These are phyloP conservation scores for Microsporum canis DNA, from an alignment of 2,329 filamentous ascomycete genomes.

Conservation along the genomic window DNA sequence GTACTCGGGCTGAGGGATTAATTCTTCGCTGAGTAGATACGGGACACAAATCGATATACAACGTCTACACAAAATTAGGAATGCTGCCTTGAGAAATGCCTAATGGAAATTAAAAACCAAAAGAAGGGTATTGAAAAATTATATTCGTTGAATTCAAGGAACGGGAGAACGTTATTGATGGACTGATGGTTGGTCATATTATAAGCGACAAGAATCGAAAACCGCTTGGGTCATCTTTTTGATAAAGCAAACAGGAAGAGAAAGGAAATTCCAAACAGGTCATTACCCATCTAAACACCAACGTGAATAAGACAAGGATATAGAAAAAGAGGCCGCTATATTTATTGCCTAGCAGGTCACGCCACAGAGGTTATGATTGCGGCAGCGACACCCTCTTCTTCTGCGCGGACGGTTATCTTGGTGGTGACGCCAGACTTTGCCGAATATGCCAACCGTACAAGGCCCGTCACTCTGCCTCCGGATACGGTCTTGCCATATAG, in stretches of 20 bases:
- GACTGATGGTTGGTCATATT: background rate
- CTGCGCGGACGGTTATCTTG: constrained; percentile 83
- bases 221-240: constrained; percentile 2
- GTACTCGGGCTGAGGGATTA: background rate
- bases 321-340: background rate
- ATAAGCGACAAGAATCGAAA: constrained; percentile 1
- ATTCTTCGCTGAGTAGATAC: background rate
- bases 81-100: background rate
- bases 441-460: constrained; percentile 86
- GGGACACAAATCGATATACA: background rate
- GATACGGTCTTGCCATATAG: constrained; percentile 89
- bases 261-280: background rate
- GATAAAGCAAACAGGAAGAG: background rate
- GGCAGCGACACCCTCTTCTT: constrained; percentile 82
- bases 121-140: background rate
- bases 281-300: constrained; percentile 5
- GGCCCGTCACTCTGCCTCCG: constrained; percentile 77
- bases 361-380: constrained; percentile 76
- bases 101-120: background rate
- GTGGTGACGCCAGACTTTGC: constrained; percentile 88
- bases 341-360: constrained; percentile 28
- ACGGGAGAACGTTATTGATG: background rate
- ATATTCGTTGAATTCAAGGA: background rate
- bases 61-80: background rate
- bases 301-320: background rate